These are phyloP conservation scores for Chalciporus sp. DNA, from an alignment of 1,284 basidiomycete species.

Conservation along the genomic window DNA sequence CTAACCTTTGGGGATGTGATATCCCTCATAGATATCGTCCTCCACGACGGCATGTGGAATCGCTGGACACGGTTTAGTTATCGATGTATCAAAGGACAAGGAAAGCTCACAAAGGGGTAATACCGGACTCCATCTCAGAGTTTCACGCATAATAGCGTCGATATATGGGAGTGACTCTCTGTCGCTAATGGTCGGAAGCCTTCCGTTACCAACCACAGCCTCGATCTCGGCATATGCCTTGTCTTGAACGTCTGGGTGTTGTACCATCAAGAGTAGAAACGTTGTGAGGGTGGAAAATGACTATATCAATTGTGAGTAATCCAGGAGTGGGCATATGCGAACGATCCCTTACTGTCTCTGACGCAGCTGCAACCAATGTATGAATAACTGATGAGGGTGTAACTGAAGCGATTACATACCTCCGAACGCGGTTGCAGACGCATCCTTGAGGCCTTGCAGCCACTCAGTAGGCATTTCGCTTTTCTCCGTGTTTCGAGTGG, in stretches of 20 bases:
- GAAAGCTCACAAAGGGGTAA: slow-evolving; percentile 8
- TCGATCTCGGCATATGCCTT: slow-evolving; percentile 36
- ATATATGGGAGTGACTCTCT: slow-evolving; percentile 32
- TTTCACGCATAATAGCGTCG: slow-evolving; percentile 34
- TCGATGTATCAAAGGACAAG: not conserved
- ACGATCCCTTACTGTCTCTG: slow-evolving; percentile 11
- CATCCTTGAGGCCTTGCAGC: slow-evolving; percentile 11
- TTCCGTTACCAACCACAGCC: slow-evolving; percentile 25
- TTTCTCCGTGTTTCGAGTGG: slow-evolving; percentile 1
- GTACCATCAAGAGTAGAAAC: slow-evolving; percentile 37
- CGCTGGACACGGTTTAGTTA: slow-evolving; percentile 10
- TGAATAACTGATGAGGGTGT: not conserved
- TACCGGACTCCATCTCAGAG: slow-evolving; percentile 30
- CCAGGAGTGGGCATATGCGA: not conserved
- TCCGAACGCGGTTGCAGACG: slow-evolving; percentile 16
- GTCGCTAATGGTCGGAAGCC: slow-evolving; percentile 35
- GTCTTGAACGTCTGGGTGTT: slow-evolving; percentile 34
- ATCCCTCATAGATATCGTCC: slow-evolving; percentile 19
- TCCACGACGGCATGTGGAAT: slow-evolving; percentile 9
- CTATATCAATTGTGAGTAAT: slow-evolving; percentile 10
- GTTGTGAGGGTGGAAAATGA: slow-evolving; percentile 10
- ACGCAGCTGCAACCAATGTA: slow-evolving; percentile 3
- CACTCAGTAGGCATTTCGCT: not conserved
- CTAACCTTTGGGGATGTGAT: slow-evolving; percentile 18
- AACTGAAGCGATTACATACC: slow-evolving; percentile 2